Evolutionary conservation across 768 basidiomycete genomes (phyloP).

Genomic region (Pisolithus microcarpus): DNA sequence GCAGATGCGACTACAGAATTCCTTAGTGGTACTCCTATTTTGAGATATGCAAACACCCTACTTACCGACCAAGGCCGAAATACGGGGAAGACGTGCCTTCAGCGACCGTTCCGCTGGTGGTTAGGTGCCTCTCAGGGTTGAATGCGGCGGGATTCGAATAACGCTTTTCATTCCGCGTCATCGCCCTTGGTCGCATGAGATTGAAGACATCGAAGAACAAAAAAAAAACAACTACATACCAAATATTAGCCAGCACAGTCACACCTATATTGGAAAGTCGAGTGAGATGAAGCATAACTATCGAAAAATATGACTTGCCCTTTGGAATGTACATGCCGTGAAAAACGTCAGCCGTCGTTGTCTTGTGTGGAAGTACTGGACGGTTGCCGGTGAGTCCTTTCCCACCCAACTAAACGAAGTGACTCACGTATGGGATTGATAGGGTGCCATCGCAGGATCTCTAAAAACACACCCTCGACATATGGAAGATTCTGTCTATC

Average conservation of each 20-base stretch:
- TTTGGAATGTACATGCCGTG: constrained; percentile 26
- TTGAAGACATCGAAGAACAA: not conserved
- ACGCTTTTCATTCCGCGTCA: constrained; percentile 42
- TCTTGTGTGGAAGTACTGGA: constrained; percentile 18
- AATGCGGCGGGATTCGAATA: constrained; percentile 49
- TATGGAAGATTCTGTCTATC: constrained; percentile 11
- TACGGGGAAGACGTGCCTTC: not conserved
- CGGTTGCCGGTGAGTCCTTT: not conserved
- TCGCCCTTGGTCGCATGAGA: constrained; percentile 2
- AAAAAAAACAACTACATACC: constrained; percentile 8
- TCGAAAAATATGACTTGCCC: constrained; percentile 10
- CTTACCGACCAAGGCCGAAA: constrained; percentile 25
- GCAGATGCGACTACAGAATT: constrained; percentile 21
- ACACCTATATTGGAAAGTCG: constrained; percentile 5
- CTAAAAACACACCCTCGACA: constrained; percentile 9
- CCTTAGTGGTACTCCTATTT: not conserved
- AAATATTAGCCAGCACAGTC: constrained; percentile 16
- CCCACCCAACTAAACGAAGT: not conserved
- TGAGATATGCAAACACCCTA: not conserved
- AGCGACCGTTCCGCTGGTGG: constrained; percentile 8
- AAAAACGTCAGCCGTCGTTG: constrained; percentile 17
- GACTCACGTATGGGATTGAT: constrained; percentile 2
- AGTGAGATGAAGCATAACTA: not conserved
- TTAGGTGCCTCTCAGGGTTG: constrained; percentile 50
- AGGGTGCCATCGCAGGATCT: constrained; percentile 6